Percentiles rank a stretch among this genome's conserved stretches.
phyloP scores from a whole-genome alignment of 805 yeast genomes.

The Nematodospora valgi region DNA sequence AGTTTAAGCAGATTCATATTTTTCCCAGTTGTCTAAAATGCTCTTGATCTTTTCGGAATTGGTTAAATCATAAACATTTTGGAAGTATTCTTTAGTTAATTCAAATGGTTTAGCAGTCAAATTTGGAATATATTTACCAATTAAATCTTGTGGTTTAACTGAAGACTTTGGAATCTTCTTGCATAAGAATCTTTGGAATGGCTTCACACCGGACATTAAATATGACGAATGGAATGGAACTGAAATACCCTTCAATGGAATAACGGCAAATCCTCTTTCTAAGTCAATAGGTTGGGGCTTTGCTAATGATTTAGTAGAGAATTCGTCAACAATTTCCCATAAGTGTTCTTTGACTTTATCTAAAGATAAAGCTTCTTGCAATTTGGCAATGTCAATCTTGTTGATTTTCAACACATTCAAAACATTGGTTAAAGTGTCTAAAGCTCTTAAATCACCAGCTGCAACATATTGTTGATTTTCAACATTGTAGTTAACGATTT shows the following conservation, averaged over 20 bases:
- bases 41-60: constrained; percentile 86
- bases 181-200: constrained; percentile 95
- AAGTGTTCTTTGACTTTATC: constrained; percentile 89
- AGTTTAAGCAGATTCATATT: constrained; percentile 34
- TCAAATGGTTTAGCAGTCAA: constrained; percentile 97
- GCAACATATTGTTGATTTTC: constrained; percentile 98
- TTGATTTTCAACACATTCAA: constrained; percentile 90
- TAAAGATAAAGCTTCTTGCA: constrained; percentile 75
- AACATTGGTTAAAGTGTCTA: constrained; percentile 90
- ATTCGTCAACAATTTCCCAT: constrained; percentile 83
- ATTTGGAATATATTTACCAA: constrained; percentile 96
- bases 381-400: constrained; percentile 87
- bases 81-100: constrained; percentile 94
- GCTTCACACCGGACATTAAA: constrained; percentile 97
- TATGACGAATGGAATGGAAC: constrained; percentile 99
- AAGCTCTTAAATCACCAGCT: constrained; percentile 96
- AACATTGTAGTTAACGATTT: constrained; percentile 97
- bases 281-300: constrained; percentile 96
- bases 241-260: constrained; percentile 97
- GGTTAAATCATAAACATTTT: constrained; percentile 91
- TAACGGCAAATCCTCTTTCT: constrained; percentile 97
- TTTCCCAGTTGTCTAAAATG: constrained; percentile 94
- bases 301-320: constrained; percentile 72
- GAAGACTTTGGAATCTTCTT: constrained; percentile 95
- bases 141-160: constrained; percentile 88